phyloP scores from a whole-genome alignment of 2,329 filamentous ascomycete genomes.

The Xylariaceae sp. region DNA sequence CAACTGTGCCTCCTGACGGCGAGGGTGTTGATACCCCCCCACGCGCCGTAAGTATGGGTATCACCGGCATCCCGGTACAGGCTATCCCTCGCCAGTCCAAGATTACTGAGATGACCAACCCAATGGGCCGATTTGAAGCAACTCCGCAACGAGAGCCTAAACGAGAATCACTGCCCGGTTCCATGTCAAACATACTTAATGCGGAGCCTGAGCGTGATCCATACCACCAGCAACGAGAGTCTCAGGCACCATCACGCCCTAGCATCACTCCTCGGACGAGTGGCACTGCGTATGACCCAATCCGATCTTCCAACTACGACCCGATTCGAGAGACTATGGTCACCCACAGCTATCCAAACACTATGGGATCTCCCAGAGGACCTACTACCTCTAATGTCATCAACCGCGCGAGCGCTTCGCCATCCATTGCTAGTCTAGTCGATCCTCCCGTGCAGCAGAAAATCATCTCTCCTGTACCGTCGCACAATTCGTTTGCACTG shows the following conservation, averaged over 20 bases:
- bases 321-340: slow-evolving; percentile 60
- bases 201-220: slow-evolving; percentile 43
- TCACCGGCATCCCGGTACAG: slow-evolving; percentile 17
- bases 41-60: slow-evolving; percentile 23
- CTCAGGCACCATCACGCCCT: slow-evolving; percentile 39
- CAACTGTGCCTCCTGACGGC: slow-evolving; percentile 34
- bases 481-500: slow-evolving; percentile 33
- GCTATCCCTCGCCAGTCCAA: slow-evolving; percentile 35
- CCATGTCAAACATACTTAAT: slow-evolving; percentile 56
- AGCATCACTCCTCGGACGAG: slow-evolving; percentile 55
- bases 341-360: slow-evolving; percentile 44
- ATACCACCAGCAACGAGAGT: slow-evolving; percentile 44
- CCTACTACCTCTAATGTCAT: slow-evolving; percentile 33
- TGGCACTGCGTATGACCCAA: slow-evolving; percentile 85
- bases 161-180: slow-evolving; percentile 47
- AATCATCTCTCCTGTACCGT: slow-evolving; percentile 37
- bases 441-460: slow-evolving; percentile 57
- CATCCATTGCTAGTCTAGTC: slow-evolving; percentile 86
- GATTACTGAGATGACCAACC: slow-evolving; percentile 36
- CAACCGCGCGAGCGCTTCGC: slow-evolving; percentile 80
- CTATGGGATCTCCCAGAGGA: slow-evolving; percentile 50
- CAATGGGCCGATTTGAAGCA: slow-evolving; percentile 28
- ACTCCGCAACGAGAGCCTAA: slow-evolving; percentile 45
- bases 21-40: slow-evolving; percentile 26
- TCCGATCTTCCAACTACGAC: slow-evolving; percentile 70